These are phyloP conservation scores for Litchi chinensis DNA, from an alignment of 345 rosid species.

Conservation along the genomic window DNA sequence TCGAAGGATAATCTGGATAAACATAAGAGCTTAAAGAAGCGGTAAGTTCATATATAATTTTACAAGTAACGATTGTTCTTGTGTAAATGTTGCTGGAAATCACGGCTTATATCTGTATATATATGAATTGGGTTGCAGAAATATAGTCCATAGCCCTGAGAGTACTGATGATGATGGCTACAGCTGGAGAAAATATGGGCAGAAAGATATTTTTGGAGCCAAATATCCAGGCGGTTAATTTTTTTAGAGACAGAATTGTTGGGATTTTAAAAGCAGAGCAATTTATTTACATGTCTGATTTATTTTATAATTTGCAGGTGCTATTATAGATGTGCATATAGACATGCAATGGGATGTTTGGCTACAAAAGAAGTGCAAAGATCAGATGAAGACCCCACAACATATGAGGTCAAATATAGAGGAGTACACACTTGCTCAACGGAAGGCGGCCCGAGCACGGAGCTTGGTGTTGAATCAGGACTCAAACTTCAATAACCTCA, in stretches of 20 bases:
- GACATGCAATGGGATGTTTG: conserved; percentile 56
- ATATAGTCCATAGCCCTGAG: conserved; percentile 8
- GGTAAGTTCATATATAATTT: conserved; percentile 36
- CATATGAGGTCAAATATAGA: no score
- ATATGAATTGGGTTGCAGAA: conserved; percentile 38
- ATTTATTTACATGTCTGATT: background rate
- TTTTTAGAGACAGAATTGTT: background rate
- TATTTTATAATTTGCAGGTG: no score
- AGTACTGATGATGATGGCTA: conserved; percentile 51
- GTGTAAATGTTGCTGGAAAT: no score
- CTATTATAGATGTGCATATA: conserved; percentile 78
- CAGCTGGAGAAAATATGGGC: conserved; percentile 90
- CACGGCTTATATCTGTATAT: no score
- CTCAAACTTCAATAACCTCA: no score
- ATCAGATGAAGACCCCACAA: conserved; percentile 67
- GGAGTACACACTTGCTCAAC: no score
- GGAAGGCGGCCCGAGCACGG: no score
- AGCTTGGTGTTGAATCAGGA: no score
- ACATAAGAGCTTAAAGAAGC: conserved; percentile 53
- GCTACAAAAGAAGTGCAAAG: conserved; percentile 83
- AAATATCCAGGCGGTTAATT: conserved; percentile 56
- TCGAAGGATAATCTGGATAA: conserved; percentile 39
- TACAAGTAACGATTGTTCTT: conserved; percentile 4
- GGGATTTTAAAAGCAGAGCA: no score
- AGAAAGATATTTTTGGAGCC: conserved; percentile 80